Evolutionary conservation across 2,329 filamentous ascomycete species (phyloP).

Genomic region (Blastomyces parvus): DNA sequence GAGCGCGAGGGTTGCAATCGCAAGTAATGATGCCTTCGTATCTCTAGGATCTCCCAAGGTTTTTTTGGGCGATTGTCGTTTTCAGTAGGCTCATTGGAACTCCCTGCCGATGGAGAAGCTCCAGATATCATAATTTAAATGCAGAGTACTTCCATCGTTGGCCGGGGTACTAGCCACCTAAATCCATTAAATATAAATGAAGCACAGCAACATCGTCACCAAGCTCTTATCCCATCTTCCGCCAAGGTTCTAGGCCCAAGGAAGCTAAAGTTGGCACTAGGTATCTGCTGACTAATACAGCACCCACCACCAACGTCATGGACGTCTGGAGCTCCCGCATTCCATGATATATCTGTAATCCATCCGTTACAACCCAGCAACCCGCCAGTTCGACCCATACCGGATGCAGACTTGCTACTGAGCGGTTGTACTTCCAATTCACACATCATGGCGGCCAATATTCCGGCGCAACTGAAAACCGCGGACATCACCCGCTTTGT

Average conservation of each 20-base stretch:
- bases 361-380: not conserved
- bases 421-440: constrained; percentile 6
- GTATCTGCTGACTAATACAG: not conserved
- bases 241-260: no score
- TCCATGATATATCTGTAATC: not conserved
- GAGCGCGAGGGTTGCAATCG: not conserved
- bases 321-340: not conserved
- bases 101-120: not conserved
- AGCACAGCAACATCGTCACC: no score
- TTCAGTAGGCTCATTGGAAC: not conserved
- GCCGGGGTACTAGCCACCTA: no score
- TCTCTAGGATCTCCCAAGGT: no score
- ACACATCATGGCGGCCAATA: constrained; percentile 56
- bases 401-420: not conserved
- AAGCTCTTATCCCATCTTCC: no score
- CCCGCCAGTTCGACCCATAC: not conserved
- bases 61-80: not conserved
- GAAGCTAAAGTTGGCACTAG: not conserved
- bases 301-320: not conserved
- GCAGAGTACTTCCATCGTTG: no score
- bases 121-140: not conserved
- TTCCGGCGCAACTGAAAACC: constrained; percentile 64
- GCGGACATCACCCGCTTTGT: constrained; percentile 80
- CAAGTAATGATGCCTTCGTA: not conserved
- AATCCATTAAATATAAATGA: no score